A percentile compares a stretch with the other conserved stretches of the same genome.
Conservation (phyloP, 345 rosid genomes). For the Hirschfeldia incana region DNA sequence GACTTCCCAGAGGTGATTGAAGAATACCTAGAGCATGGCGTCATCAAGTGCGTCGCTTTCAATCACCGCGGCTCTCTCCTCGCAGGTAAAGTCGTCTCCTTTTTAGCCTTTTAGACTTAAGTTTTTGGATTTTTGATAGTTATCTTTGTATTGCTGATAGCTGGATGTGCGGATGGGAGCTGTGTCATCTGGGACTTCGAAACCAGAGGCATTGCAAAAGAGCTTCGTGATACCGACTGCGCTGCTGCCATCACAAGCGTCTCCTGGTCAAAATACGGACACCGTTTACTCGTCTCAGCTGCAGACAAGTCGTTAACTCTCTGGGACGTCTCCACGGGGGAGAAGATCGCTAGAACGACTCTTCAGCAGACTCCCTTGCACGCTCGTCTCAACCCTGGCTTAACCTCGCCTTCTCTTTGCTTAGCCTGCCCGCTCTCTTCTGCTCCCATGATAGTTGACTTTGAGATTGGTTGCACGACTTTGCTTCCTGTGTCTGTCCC, state of each 20-base stretch:
- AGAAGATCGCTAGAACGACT: constrained; percentile 59
- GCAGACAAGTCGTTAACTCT: constrained; percentile 91
- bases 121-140: not conserved
- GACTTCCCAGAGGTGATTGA: constrained; percentile 98
- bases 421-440: constrained; percentile 92
- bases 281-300: constrained; percentile 87
- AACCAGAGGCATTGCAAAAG: constrained; percentile 91
- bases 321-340: constrained; percentile 83
- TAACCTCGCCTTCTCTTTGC: constrained; percentile 75
- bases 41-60: constrained; percentile 91
- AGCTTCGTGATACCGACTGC: constrained; percentile 77
- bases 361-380: constrained; percentile 81
- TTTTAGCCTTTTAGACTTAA: not conserved
- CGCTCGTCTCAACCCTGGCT: constrained; percentile 87
- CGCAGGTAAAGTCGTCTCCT: constrained; percentile 54
- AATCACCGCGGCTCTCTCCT: constrained; percentile 98
- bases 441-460: constrained; percentile 89
- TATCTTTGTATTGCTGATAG: constrained; percentile 41
- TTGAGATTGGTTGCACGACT: constrained; percentile 61
- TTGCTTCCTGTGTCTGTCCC: constrained; percentile 67
- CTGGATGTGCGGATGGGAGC: constrained; percentile 96
- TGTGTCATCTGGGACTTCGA: constrained; percentile 97
- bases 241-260: constrained; percentile 86
- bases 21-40: constrained; percentile 93
- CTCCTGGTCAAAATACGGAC: constrained; percentile 95